These are phyloP conservation scores for Echinochloa phyllopogon DNA, from an alignment of 176 grass and related monocot genomes.

Conservation along the genomic window DNA sequence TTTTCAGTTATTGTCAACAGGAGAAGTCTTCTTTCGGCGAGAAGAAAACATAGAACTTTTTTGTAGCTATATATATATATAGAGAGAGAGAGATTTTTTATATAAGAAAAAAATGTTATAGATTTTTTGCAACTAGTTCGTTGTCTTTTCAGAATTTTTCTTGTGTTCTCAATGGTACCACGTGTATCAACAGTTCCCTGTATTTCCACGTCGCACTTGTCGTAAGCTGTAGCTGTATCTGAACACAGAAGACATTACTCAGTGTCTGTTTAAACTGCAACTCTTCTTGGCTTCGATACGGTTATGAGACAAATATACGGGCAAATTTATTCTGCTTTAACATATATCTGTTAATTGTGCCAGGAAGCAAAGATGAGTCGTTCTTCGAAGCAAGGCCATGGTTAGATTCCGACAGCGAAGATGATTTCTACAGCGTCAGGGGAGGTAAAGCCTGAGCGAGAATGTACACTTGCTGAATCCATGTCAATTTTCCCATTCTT, in stretches of 20 bases:
- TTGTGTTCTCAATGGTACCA: background rate
- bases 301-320: background rate
- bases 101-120: background rate
- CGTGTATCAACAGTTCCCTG: background rate
- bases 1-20: background rate
- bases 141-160: background rate
- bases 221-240: background rate
- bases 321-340: background rate
- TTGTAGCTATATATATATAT: too few species aligned
- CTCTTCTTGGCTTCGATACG: background rate
- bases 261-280: background rate
- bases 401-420: slow-evolving; percentile 80
- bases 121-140: too few species aligned
- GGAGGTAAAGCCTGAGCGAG: slow-evolving; percentile 61
- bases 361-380: slow-evolving; percentile 76
- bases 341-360: background rate
- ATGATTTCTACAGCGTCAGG: slow-evolving; percentile 83
- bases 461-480: background rate
- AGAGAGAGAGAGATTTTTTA: background rate
- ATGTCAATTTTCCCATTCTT: background rate
- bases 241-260: background rate
- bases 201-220: background rate
- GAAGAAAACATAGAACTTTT: background rate
- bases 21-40: background rate
- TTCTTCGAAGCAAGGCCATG: slow-evolving; percentile 79